Percentiles rank a stretch among this genome's conserved stretches.
phyloP scores from a whole-genome alignment of 345 rosid genomes.

The Raphanus raphanistrum region DNA sequence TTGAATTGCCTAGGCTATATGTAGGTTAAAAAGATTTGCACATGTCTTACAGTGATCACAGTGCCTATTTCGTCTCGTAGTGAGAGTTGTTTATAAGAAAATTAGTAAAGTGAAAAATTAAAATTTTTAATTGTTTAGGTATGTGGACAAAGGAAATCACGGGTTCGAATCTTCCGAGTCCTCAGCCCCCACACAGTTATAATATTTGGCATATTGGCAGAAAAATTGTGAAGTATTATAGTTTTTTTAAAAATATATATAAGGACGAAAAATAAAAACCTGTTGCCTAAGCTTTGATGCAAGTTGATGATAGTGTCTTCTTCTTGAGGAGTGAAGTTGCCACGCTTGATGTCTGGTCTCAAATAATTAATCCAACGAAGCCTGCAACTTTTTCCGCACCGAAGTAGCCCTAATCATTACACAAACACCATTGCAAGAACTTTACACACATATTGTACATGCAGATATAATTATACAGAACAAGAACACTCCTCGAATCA shows the following conservation, averaged over 20 bases:
- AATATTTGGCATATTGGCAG: slow-evolving; percentile 8
- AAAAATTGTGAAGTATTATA: slow-evolving; percentile 10
- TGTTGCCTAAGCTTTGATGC: slow-evolving; percentile 51
- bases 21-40: slow-evolving; percentile 14
- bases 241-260: background rate
- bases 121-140: background rate
- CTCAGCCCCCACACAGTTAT: slow-evolving; percentile 19
- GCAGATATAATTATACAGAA: background rate
- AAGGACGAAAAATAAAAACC: slow-evolving; percentile 26
- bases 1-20: background rate
- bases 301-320: slow-evolving; percentile 47
- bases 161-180: slow-evolving; percentile 38
- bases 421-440: slow-evolving; percentile 18
- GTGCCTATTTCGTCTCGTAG: slow-evolving; percentile 37
- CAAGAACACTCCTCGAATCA: background rate
- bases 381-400: slow-evolving; percentile 74
- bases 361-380: slow-evolving; percentile 71
- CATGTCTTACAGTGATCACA: slow-evolving; percentile 35
- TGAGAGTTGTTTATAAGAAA: background rate
- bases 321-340: slow-evolving; percentile 56
- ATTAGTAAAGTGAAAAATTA: slow-evolving; percentile 10
- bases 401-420: slow-evolving; percentile 46
- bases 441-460: background rate
- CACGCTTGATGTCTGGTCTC: slow-evolving; percentile 55
- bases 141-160: slow-evolving; percentile 39